Base-by-base conservation (phyloP, 2,329 filamentous ascomycete species). In the Pestalotiopsis sp. region DNA sequence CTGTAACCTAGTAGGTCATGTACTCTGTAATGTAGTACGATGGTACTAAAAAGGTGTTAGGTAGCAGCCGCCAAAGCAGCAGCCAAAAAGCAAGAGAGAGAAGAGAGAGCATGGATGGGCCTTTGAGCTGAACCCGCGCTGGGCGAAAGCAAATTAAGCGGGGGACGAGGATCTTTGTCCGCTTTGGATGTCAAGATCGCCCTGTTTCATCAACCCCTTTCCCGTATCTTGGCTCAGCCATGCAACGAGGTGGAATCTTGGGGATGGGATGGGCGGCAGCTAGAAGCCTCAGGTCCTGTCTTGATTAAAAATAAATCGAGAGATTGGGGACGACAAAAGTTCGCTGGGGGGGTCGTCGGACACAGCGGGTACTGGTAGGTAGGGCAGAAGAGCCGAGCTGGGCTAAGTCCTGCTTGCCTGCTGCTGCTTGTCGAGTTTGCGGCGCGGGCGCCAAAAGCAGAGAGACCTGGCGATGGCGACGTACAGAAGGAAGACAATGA, bases 201-300 rank as follows among this genome's bases (percentile, higher is more conserved):
- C 61, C 41, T 66, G 63, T 66, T 66, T 66, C 63, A 66, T 56
- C 63, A 66, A 66, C 63, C 63, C 61, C 63, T 57, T 66, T 66
- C 49, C 45, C n/a, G 1, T 45, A 66, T 49, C 49, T 66, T 56
- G 49, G 49, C 63, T 66, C 63, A 66, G 63, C 63, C 63, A 66
- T 66, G 63, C 45, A 66, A 52, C 17, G 20, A 17, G 14, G 45
- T 17, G 45, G n/a, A 23, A 13, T 45, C 4, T 17, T 45, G 13
- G 40, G 40, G 14, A 13, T 52, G 17, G 45, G 45, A 52, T 52
- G n/a, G 17, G 20, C 17, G 20, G 45, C 45, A 52, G 45, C 17
- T 20, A 38, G 27, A n/a, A n/a, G 57, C 23, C 27, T 59, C 57
- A 27, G 12, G 57, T 52, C 7, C 17, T n/a, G 45, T 20, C 45